Evolutionary conservation across 225 moss, liverwort and hornwort species (phyloP), one percentile per base, ranked within the genome.

Genomic region (Polytrichum commune): DNA sequence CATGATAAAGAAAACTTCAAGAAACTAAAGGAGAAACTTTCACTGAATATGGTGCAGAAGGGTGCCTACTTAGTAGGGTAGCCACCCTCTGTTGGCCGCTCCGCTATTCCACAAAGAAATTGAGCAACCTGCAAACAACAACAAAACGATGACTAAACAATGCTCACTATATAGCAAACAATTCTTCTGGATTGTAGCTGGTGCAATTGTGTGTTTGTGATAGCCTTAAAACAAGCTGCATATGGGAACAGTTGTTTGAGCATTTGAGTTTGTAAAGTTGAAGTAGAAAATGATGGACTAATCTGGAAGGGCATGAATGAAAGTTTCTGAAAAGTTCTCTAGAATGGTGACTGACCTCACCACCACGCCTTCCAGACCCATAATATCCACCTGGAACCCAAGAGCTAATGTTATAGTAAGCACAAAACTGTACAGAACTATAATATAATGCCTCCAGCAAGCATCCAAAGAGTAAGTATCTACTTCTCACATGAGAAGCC

Each of bases 291-390:
- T 38, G 10, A 10, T 0, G 1, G 10, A 38, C 4, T 46, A 46
- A 10, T 46, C 46, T 46, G 46, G 46, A 46, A 58, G 24, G 58
- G 24, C 58, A 18, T 18, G 28, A 1, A 19, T 5, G 27, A 63
- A 29, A 63, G 63, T 63, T 63, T 26, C 63, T 61, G 64, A 23
- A 23, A 4, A 27, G 62, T 16, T 16, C 46, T 13, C 46, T 35
- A 28, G 53, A 19, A 65, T 71, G 64, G 62, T 63, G 67, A 76
- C 80, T 69, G 67, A 93, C 95, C 95, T 91, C 91, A 71, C 98
- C 98, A 68, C 98, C 98, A 69, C 76, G 88, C 68, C 95, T 82
- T 80, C 98, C 98, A 58, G 98, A 93, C 72, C 98, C 98, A 83
- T 74, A 98, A 82, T 95, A 98, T 63, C 98, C 95, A 84, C 98